These are phyloP conservation scores for Hippophae gyantsensis DNA, from an alignment of 306 rosid genomes.

Conservation along the genomic window DNA sequence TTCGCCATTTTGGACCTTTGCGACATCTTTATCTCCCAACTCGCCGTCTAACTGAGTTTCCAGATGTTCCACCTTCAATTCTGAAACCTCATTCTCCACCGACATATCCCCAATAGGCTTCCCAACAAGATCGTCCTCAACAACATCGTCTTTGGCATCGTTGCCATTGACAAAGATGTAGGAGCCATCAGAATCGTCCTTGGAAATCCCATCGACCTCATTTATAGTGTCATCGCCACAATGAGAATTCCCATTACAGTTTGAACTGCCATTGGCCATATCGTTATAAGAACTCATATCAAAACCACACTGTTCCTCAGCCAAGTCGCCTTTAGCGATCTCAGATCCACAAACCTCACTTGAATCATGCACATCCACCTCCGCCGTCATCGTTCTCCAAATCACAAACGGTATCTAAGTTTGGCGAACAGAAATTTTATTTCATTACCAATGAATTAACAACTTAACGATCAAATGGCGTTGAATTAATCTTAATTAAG, in stretches of 20 bases:
- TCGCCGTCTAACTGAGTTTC: too few species aligned
- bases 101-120: not conserved
- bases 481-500: too few species aligned
- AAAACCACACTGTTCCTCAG: slow-evolving; percentile 7
- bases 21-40: too few species aligned
- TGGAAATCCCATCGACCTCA: slow-evolving; percentile 15
- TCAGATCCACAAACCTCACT: slow-evolving; percentile 27
- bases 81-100: too few species aligned
- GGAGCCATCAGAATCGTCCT: slow-evolving; percentile 30
- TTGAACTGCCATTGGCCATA: not conserved
- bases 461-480: too few species aligned
- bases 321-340: slow-evolving; percentile 12
- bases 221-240: too few species aligned
- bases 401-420: not conserved
- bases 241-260: too few species aligned
- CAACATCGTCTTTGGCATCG: slow-evolving; percentile 21
- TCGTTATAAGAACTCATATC: slow-evolving; percentile 16
- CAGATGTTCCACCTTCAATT: too few species aligned
- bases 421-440: too few species aligned
- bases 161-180: slow-evolving; percentile 28
- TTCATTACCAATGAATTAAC: too few species aligned
- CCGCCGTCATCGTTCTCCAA: slow-evolving; percentile 39
- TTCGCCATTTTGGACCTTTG: too few species aligned
- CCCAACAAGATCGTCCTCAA: slow-evolving; percentile 2
- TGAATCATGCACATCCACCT: slow-evolving; percentile 23